Evolutionary conservation across 108 stramenopile genomes (phyloP).

Genomic region (Discostella pseudostelligera): DNA sequence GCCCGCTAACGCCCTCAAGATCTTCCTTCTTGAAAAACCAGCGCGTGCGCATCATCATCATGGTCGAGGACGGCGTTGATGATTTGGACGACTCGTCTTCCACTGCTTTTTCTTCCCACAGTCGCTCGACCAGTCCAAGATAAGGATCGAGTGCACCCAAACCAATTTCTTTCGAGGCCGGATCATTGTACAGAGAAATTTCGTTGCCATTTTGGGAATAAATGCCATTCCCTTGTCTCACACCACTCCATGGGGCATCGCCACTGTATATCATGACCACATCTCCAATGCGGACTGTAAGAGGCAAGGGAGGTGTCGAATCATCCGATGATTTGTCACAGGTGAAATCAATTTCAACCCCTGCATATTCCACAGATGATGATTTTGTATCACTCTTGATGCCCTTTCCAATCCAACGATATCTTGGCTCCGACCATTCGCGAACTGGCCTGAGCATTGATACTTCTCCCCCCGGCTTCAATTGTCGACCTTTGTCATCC

Average conservation of each 20-base stretch:
- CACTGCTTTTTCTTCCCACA: constrained; percentile 68
- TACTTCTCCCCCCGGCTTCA: neutral
- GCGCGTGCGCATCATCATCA: constrained; percentile 28
- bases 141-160: constrained; percentile 51
- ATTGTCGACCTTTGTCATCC: constrained; percentile 2
- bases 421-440: constrained; percentile 20
- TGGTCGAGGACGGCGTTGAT: neutral
- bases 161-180: constrained; percentile 32
- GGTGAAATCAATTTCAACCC: constrained; percentile 33
- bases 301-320: constrained; percentile 24
- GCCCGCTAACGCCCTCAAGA: constrained; percentile 48
- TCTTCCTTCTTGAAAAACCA: constrained; percentile 59
- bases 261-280: constrained; percentile 48
- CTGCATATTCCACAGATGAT: constrained; percentile 25
- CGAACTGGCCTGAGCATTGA: constrained; percentile 1
- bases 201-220: constrained; percentile 1
- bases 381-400: neutral
- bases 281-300: constrained; percentile 53
- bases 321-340: neutral
- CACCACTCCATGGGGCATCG: constrained; percentile 32
- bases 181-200: constrained; percentile 33
- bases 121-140: constrained; percentile 60
- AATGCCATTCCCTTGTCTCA: constrained; percentile 5
- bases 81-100: constrained; percentile 18
- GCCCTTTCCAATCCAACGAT: constrained; percentile 34